Base-by-base conservation (phyloP, 495 filamentous ascomycete genomes). In the Penicillium cinerascens region DNA sequence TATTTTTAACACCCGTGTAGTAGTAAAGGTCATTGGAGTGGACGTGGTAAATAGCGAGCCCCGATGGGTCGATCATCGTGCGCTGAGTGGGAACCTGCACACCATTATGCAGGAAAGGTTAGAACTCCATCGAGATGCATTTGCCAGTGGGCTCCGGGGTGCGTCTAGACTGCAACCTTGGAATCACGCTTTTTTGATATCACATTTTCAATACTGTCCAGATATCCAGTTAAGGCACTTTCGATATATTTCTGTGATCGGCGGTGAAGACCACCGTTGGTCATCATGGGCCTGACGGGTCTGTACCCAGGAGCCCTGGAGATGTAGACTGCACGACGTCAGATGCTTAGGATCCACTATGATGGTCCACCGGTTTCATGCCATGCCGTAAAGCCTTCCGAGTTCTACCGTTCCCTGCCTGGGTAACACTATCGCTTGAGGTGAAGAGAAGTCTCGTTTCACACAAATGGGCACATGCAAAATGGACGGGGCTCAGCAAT, bases 101-200 rank as follows among this genome's bases (percentile, higher is more conserved):
- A 44, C 39, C 25, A 48, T 46, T 29, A 33, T 55, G 52, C 52
- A 55, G 49, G 52, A 23, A 33, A 55, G 11, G 29, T 10, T 33
- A 8, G 51, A 36, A 26, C 40, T 29, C 41, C 45, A 55, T 55
- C 41, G 11, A 29, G 46, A 44, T 49, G 40, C 52, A 9, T n/a
- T n/a, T 55, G 48, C 45, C n/a, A 17, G 37, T 38, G 36, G n/a
- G n/a, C 40, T 55, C 23, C 18, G 22, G 25, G 33, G 37, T 42
- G 23, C 37, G 26, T 37, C 17, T 42, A 17, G n/a, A 9, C n/a
- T 18, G 29, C 8, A 33, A 33, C 29, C 10, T 33, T 33, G 29
- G 13, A 13, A 13, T 33, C 29, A 13, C 29, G 13, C 11, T 10
- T 13, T 6, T 23, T 23, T 2, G n/a, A 29, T 29, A 13, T 33